Base-by-base conservation (phyloP, 768 basidiomycete genomes). In the Coprinopsis sp. region DNA sequence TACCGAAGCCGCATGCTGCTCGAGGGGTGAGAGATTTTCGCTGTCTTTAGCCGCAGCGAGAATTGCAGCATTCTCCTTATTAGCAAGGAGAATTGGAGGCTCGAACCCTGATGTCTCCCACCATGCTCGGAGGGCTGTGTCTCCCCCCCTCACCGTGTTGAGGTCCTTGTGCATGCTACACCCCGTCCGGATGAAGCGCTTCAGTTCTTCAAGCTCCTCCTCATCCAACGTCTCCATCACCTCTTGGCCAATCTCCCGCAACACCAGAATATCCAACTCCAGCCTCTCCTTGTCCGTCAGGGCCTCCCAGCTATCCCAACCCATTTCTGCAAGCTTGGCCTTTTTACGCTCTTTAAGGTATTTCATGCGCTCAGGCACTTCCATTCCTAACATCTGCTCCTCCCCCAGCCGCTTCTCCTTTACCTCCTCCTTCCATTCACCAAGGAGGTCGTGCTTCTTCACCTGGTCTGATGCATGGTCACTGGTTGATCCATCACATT, bases 81-180 rank as follows among this genome's bases (percentile, higher is more conserved):
- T 65, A 28, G 49, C 41, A 13, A 61, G 42, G 5, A 49, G 39
- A 11, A 56, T 51, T 1, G 58, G 58, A 5, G 45, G 50, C 5
- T 33, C 27, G 24, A 6, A 4, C 37, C 19, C 37, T 37, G 4
- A 23, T 37, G 4, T 5, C 37, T 6, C 4, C 6, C 12, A 12
- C 19, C 4, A 49, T 1, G 18, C 47, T 30, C n/a, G 4, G 3
- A 16, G 4, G n/a, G 19, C 19, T 12, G 24, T 21, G 37, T 6
- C 37, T 13, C 24, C 37, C 6, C 6, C n/a, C 21, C 6, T 37
- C 8, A 37, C n/a, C 21, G 6, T 16, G 34, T 37, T 19, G n/a
- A 14, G 34, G n/a, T 37, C 16, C 51, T 64, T 63, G 40, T 65
- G 64, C 61, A 62, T 63, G 27, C 57, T 57, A 43, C 64, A 65